phyloP scores from a whole-genome alignment of 805 yeast genomes.

The Schwanniomyces pseudopolymorphus region DNA sequence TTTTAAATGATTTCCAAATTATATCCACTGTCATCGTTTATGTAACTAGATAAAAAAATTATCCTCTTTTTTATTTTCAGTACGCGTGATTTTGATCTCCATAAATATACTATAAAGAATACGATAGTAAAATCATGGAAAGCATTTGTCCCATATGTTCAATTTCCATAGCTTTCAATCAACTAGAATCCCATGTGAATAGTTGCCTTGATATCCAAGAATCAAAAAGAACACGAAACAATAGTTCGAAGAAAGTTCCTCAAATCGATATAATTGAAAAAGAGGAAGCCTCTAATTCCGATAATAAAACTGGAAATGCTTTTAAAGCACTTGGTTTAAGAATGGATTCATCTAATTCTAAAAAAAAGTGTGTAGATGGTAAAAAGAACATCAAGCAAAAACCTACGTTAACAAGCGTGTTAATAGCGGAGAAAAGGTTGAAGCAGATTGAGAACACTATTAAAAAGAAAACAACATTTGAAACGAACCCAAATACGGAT shows the following conservation, averaged over 20 bases:
- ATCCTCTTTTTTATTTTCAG: neutral
- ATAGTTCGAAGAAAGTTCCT: neutral
- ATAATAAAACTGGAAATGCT: constrained; percentile 16
- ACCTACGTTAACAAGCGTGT: constrained; percentile 32
- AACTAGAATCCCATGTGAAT: constrained; percentile 42
- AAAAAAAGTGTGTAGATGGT: constrained; percentile 10
- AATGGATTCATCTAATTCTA: constrained; percentile 22
- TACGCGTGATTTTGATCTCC: neutral
- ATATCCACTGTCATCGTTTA: constrained; percentile 20
- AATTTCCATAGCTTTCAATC: constrained; percentile 17
- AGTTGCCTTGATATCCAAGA: constrained; percentile 36
- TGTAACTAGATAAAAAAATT: neutral
- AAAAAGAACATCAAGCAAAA: constrained; percentile 19
- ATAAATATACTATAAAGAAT: neutral
- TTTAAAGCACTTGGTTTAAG: constrained; percentile 36
- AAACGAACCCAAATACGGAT: neutral
- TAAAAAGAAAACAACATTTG: neutral
- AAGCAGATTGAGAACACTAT: constrained; percentile 11
- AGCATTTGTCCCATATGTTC: constrained; percentile 38
- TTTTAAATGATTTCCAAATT: constrained; percentile 22
- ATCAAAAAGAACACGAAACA: neutral
- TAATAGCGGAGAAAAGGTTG: constrained; percentile 33
- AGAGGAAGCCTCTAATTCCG: neutral
- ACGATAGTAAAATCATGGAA: constrained; percentile 7
- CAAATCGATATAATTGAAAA: neutral